These are phyloP conservation scores for Orbilia ellipsospora DNA, from an alignment of 2,329 filamentous ascomycete genomes.

Conservation along the genomic window DNA sequence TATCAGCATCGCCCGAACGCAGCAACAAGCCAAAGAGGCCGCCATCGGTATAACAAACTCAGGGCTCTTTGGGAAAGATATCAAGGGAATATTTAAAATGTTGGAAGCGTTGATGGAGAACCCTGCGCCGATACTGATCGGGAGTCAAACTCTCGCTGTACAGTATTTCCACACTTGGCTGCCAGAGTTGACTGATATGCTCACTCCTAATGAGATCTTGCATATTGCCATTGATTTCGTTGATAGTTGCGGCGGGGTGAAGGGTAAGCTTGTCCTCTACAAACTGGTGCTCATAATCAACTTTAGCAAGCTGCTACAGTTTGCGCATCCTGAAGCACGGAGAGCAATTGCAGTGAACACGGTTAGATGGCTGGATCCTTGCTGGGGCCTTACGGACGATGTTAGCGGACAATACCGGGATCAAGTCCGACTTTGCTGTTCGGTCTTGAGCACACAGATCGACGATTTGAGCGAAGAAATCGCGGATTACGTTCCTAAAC, in stretches of 20 bases:
- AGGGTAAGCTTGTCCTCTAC: slow-evolving; percentile 90
- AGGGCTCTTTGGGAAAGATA: slow-evolving; percentile 77
- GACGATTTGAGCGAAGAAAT: slow-evolving; percentile 81
- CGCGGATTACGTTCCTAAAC: slow-evolving; percentile 88
- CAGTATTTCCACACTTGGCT: slow-evolving; percentile 98
- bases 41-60: slow-evolving; percentile 79
- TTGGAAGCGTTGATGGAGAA: slow-evolving; percentile 91
- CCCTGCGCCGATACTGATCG: slow-evolving; percentile 83
- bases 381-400: slow-evolving; percentile 82
- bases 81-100: slow-evolving; percentile 88
- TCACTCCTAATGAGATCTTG: slow-evolving; percentile 85
- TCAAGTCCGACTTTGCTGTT: slow-evolving; percentile 92
- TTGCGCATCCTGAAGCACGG: slow-evolving; percentile 80
- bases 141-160: slow-evolving; percentile 92
- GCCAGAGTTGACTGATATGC: slow-evolving; percentile 82
- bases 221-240: slow-evolving; percentile 93
- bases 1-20: slow-evolving; percentile 86
- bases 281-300: slow-evolving; percentile 94
- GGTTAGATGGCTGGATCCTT: slow-evolving; percentile 87
- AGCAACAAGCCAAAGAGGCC: slow-evolving; percentile 88
- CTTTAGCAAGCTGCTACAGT: slow-evolving; percentile 83
- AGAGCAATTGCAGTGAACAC: slow-evolving; percentile 81
- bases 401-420: slow-evolving; percentile 89
- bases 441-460: slow-evolving; percentile 86
- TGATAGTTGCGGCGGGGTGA: slow-evolving; percentile 86